These are phyloP conservation scores for Metroxylon sagu DNA, from an alignment of 176 grass and related monocot genomes.

Conservation along the genomic window DNA sequence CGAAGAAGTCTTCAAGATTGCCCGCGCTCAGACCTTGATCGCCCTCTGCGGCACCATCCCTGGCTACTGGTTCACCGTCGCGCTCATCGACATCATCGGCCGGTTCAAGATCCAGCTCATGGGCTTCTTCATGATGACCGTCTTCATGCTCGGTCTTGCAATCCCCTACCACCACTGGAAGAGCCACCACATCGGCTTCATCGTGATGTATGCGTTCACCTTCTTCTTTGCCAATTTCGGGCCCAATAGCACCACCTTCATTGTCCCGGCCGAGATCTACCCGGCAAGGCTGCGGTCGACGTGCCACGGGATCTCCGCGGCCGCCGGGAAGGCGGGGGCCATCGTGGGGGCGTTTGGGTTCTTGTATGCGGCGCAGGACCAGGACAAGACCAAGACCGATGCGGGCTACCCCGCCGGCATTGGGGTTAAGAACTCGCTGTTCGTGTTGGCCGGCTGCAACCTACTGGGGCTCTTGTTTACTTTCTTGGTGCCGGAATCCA, in stretches of 20 bases:
- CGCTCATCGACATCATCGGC: conserved; percentile 45
- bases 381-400: conserved; percentile 13
- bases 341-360: conserved; percentile 71
- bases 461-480: conserved; percentile 37
- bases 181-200: conserved; percentile 37
- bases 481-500: conserved; percentile 52
- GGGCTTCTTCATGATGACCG: conserved; percentile 55
- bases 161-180: conserved; percentile 60
- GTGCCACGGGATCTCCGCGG: conserved; percentile 72
- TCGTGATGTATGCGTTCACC: conserved; percentile 46
- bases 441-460: conserved; percentile 33
- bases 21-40: conserved; percentile 56
- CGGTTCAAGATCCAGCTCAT: conserved; percentile 53
- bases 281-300: conserved; percentile 67
- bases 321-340: conserved; percentile 65
- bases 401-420: conserved; percentile 37
- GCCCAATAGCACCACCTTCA: conserved; percentile 69
- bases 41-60: conserved; percentile 70
- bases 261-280: conserved; percentile 76
- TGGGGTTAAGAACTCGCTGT: conserved; percentile 37
- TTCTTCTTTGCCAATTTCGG: conserved; percentile 96
- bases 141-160: conserved; percentile 56
- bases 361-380: conserved; percentile 46
- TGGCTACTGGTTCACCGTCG: conserved; percentile 79
- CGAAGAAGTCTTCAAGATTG: conserved; percentile 48